phyloP scores from a whole-genome alignment of 228 moss, liverwort and hornwort genomes.

The Sphagnum fallax region DNA sequence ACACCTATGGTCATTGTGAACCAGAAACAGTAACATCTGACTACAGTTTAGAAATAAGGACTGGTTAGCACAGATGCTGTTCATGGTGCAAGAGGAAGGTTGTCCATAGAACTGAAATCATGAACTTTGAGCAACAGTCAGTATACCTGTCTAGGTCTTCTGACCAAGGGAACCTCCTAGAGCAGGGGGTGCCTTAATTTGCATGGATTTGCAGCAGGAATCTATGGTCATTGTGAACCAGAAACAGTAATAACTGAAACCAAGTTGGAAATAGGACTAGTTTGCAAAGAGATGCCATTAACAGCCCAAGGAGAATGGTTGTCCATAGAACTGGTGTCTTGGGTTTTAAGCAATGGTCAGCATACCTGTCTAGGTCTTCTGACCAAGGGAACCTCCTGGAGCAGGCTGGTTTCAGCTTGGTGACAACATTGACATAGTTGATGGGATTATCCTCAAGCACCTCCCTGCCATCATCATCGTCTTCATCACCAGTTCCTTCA shows the following conservation, averaged over 20 bases:
- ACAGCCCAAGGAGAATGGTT: too few species aligned
- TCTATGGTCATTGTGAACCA: background rate
- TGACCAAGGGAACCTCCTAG: slow-evolving; percentile 79
- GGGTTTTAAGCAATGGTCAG: too few species aligned
- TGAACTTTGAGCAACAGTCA: too few species aligned
- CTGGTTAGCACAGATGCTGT: too few species aligned
- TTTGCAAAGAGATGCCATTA: too few species aligned
- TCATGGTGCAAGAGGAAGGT: too few species aligned
- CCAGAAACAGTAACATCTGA: background rate
- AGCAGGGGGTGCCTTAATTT: too few species aligned
- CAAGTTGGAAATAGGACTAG: background rate
- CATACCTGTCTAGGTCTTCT: slow-evolving; percentile 66
- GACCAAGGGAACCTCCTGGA: slow-evolving; percentile 83
- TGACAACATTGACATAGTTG: slow-evolving; percentile 60
- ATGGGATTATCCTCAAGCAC: slow-evolving; percentile 51
- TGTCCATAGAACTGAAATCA: too few species aligned
- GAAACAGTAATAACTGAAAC: background rate
- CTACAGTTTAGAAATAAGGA: background rate
- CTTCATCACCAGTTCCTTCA: slow-evolving; percentile 57
- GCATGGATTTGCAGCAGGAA: too few species aligned
- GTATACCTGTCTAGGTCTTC: slow-evolving; percentile 65
- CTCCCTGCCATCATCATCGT: slow-evolving; percentile 51
- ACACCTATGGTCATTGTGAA: background rate
- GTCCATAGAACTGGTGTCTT: too few species aligned
- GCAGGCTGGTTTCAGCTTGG: slow-evolving; percentile 66